phyloP scores from a whole-genome alignment of 1,284 basidiomycete genomes.

The Ustilago shanxiensis region DNA sequence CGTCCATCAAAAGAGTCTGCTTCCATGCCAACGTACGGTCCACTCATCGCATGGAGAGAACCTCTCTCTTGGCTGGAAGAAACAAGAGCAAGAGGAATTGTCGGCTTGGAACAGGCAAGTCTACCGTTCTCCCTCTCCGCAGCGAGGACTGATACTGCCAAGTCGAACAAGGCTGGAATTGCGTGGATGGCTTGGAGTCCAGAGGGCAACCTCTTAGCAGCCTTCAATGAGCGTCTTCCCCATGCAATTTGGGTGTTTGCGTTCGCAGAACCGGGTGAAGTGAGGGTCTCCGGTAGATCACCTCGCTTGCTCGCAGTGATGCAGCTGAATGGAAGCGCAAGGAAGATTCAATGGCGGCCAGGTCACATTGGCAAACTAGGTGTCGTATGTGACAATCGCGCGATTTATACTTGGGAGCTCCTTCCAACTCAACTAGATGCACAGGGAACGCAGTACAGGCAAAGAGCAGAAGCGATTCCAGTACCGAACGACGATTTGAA shows the following conservation, averaged over 20 bases:
- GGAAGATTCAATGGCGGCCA: slow-evolving; percentile 81
- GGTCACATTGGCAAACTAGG: slow-evolving; percentile 77
- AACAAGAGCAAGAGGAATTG: slow-evolving; percentile 65
- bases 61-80: slow-evolving; percentile 64
- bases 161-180: slow-evolving; percentile 52
- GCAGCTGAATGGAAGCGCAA: slow-evolving; percentile 76
- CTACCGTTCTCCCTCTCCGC: slow-evolving; percentile 46
- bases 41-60: slow-evolving; percentile 61
- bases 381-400: slow-evolving; percentile 78
- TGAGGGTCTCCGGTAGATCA: slow-evolving; percentile 57
- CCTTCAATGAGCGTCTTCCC: slow-evolving; percentile 73
- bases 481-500: slow-evolving; percentile 53
- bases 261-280: slow-evolving; percentile 74
- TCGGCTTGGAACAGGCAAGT: slow-evolving; percentile 50
- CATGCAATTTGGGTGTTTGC: slow-evolving; percentile 76
- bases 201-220: slow-evolving; percentile 55
- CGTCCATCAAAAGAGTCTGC: slow-evolving; percentile 16
- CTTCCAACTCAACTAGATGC: slow-evolving; percentile 4
- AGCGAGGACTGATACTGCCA: slow-evolving; percentile 29
- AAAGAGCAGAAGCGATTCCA: slow-evolving; percentile 53
- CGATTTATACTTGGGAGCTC: slow-evolving; percentile 81
- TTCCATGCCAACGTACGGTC: slow-evolving; percentile 22
- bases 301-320: slow-evolving; percentile 78
- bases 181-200: slow-evolving; percentile 51
- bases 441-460: slow-evolving; percentile 17